Conservation (phyloP, 345 rosid species). For the Eutrema heterophyllum region DNA sequence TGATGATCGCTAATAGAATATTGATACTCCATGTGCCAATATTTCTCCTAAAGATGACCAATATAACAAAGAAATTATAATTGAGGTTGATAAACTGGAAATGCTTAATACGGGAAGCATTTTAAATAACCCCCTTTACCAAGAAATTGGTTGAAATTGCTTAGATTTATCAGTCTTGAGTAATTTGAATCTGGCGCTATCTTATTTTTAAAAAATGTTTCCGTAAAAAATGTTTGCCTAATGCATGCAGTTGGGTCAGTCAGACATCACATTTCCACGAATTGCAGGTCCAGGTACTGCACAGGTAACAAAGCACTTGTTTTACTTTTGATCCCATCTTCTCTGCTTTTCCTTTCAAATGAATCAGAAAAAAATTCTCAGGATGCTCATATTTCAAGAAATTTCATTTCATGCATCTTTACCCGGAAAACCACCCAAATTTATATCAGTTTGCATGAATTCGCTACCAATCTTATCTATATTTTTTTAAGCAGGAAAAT, state of each 20-base stretch:
- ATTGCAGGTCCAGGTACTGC: conserved; percentile 33
- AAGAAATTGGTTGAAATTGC: not conserved
- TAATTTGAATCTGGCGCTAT: not conserved
- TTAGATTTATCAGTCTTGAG: conserved; percentile 1
- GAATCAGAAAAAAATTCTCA: not conserved
- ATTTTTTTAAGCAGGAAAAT: conserved; percentile 46
- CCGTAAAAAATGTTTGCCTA: not conserved
- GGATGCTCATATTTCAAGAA: conserved; percentile 3
- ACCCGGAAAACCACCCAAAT: not conserved
- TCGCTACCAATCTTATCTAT: conserved; percentile 4
- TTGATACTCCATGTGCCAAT: not conserved
- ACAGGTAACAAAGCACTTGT: conserved; percentile 41
- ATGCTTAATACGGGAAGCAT: not conserved
- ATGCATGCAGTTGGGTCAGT: conserved; percentile 63
- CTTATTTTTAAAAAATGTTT: not conserved
- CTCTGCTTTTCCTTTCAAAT: not conserved
- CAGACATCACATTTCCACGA: conserved; percentile 59
- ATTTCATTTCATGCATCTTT: not conserved
- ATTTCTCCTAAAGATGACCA: not conserved
- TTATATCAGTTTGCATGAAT: not conserved
- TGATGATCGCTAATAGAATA: not conserved
- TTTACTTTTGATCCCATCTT: not conserved
- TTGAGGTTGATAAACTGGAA: conserved; percentile 7
- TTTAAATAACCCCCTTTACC: not conserved
- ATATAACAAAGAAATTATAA: not conserved